These are phyloP conservation scores for Cephaloascus fragrans DNA, from an alignment of 805 yeast species.

Conservation along the genomic window DNA sequence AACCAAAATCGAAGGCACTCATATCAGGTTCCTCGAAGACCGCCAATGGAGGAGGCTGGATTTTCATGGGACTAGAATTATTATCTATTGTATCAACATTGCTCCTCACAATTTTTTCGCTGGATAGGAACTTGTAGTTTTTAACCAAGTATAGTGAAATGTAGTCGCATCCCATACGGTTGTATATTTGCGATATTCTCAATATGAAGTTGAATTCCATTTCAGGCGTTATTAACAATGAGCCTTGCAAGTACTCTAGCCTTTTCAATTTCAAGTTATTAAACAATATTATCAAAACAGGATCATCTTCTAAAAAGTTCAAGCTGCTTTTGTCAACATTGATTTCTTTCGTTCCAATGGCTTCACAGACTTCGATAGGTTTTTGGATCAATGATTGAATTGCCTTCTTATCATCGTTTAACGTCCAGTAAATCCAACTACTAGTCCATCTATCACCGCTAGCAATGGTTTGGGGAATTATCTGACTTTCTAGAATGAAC, in stretches of 20 bases:
- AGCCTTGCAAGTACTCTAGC: constrained; percentile 38
- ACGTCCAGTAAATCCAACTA: constrained; percentile 73
- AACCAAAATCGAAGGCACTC: constrained; percentile 26
- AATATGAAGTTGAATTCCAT: constrained; percentile 55
- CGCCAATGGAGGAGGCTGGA: constrained; percentile 17
- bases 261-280: constrained; percentile 46
- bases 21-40: constrained; percentile 34
- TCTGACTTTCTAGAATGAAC: constrained; percentile 34
- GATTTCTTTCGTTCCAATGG: not conserved
- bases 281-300: constrained; percentile 65
- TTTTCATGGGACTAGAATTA: not conserved
- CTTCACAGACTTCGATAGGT: constrained; percentile 32
- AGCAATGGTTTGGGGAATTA: constrained; percentile 48
- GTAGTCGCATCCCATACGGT: constrained; percentile 88
- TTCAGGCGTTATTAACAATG: constrained; percentile 27
- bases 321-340: not conserved
- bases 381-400: constrained; percentile 57
- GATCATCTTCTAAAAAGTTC: constrained; percentile 60
- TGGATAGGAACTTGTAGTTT: constrained; percentile 52
- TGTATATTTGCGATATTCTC: constrained; percentile 57
- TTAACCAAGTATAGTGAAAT: constrained; percentile 52
- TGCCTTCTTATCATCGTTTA: constrained; percentile 37
- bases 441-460: constrained; percentile 73
- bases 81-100: not conserved
- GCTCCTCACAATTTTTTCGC: not conserved